Evolutionary conservation across 75 land plant genomes (phyloP).

Genomic region (Selaginella moellendorffii): DNA sequence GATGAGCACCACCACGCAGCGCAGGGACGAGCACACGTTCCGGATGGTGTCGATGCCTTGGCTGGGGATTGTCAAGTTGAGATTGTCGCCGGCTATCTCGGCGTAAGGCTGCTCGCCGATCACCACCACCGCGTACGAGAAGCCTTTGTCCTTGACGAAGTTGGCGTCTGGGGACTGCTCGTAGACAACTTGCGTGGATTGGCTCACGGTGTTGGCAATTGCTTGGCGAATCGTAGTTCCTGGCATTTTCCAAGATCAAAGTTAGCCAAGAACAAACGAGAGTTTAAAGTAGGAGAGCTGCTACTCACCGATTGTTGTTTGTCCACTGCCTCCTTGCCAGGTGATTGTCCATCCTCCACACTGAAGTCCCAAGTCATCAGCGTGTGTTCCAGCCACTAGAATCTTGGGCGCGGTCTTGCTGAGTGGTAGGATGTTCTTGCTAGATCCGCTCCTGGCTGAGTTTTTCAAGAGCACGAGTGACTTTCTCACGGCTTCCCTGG

Average conservation of each 20-base stretch:
- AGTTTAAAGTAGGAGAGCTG: neutral
- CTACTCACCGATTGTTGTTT: neutral
- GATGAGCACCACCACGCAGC: constrained; percentile 48
- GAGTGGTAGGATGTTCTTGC: neutral
- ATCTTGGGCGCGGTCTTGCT: neutral
- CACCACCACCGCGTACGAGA: constrained; percentile 50
- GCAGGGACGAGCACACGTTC: constrained; percentile 31
- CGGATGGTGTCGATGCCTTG: constrained; percentile 35
- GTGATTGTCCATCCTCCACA: neutral
- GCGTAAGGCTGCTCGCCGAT: constrained; percentile 63
- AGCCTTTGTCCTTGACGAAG: constrained; percentile 16
- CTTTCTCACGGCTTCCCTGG: constrained; percentile 60
- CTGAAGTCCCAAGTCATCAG: neutral
- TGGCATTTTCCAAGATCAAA: constrained; percentile 3
- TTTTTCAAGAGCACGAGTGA: constrained; percentile 77
- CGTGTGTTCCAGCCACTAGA: neutral
- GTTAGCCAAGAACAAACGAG: neutral
- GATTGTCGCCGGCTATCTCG: constrained; percentile 45
- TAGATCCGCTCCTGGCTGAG: neutral
- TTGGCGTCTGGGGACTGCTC: constrained; percentile 31
- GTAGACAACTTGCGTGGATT: constrained; percentile 35
- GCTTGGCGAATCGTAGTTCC: constrained; percentile 53
- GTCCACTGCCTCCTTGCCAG: neutral
- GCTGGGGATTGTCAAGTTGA: constrained; percentile 54
- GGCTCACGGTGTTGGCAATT: constrained; percentile 33